Evolutionary conservation across 2,329 filamentous ascomycete species (phyloP).

Genomic region (Trichoderma lentiforme): DNA sequence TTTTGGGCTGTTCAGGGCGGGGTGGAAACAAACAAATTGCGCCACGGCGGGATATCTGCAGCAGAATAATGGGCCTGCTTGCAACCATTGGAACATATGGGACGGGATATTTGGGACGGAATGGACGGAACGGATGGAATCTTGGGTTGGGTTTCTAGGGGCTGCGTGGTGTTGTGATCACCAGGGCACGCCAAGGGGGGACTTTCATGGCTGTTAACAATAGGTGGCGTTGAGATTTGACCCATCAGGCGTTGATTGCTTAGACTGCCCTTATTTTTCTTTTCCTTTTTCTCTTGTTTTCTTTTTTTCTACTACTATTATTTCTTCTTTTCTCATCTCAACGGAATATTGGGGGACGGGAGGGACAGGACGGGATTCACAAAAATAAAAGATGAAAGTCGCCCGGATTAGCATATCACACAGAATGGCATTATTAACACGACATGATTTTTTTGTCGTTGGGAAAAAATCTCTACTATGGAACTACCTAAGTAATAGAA

Average conservation of each 20-base stretch:
- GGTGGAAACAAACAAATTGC: conserved; percentile 14
- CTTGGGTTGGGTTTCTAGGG: conserved; percentile 3
- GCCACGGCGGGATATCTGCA: background rate
- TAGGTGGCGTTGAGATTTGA: conserved; percentile 6
- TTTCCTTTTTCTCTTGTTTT: background rate
- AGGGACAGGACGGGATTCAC: conserved; percentile 10
- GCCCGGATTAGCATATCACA: conserved; percentile 5
- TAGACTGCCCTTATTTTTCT: background rate
- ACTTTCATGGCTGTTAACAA: conserved; percentile 14
- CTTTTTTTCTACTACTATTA: background rate
- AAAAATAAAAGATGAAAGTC: conserved; percentile 3
- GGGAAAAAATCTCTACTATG: background rate
- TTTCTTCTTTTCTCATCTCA: background rate
- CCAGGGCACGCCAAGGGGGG: background rate
- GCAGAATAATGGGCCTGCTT: conserved; percentile 9
- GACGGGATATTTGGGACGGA: conserved; percentile 5
- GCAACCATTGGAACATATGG: conserved; percentile 7
- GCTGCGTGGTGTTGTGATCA: background rate
- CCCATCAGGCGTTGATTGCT: conserved; percentile 16
- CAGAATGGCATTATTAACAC: conserved; percentile 3
- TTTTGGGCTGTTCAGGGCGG: conserved; percentile 7
- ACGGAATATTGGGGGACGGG: background rate
- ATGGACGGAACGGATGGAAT: conserved; percentile 5
- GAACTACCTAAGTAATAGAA: conserved; percentile 7
- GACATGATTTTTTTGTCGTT: background rate